Percentiles rank a stretch among this genome's conserved stretches.
Conservation (phyloP, 2,329 filamentous ascomycete species). For the Chrysoporthe puriensis region DNA sequence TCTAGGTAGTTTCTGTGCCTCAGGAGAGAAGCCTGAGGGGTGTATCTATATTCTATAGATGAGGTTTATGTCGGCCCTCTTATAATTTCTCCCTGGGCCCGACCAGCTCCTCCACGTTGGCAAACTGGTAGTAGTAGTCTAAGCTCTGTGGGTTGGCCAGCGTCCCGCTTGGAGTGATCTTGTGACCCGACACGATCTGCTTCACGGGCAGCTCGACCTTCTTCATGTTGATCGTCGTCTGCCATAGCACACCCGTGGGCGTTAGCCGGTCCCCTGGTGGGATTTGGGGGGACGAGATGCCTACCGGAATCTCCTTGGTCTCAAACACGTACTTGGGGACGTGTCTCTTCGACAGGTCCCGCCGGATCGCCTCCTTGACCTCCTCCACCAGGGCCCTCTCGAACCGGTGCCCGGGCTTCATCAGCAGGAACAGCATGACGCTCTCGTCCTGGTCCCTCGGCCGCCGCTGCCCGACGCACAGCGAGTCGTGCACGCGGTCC, state of each 20-base stretch:
- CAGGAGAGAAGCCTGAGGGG: neutral
- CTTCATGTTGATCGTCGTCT: conserved; percentile 83
- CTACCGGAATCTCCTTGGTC: conserved; percentile 78
- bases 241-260: neutral
- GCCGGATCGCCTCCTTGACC: conserved; percentile 67
- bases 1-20: neutral
- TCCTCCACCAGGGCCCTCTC: conserved; percentile 56
- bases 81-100: conserved; percentile 53
- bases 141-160: conserved; percentile 76
- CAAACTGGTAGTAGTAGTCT: conserved; percentile 80
- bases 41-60: neutral
- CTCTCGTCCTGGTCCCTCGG: conserved; percentile 58
- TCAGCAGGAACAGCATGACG: conserved; percentile 59
- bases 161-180: conserved; percentile 75
- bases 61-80: neutral
- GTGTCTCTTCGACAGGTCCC: conserved; percentile 71
- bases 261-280: too few relatives aligned
- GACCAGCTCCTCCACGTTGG: conserved; percentile 66
- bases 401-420: conserved; percentile 61
- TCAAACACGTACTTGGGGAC: conserved; percentile 80
- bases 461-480: conserved; percentile 78
- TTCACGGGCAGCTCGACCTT: conserved; percentile 86
- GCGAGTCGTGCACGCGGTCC: conserved; percentile 66
- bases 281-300: conserved; percentile 37
- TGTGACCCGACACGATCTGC: conserved; percentile 77